Conservation (phyloP, 1,284 basidiomycete genomes). For the Cryptococcus jaspeensis region DNA sequence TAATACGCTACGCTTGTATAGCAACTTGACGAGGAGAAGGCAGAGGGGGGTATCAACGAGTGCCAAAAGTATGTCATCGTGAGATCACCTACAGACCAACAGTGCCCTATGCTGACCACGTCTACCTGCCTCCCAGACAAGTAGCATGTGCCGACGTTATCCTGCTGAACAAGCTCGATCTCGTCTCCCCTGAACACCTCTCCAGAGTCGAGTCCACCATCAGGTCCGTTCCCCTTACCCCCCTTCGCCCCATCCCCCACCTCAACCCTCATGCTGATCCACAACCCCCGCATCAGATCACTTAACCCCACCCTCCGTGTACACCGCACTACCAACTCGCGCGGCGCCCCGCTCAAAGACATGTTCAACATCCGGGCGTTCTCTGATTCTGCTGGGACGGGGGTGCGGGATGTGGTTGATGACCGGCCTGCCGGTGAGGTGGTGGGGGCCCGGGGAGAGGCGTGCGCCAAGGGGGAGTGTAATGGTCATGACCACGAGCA, state of each 20-base stretch:
- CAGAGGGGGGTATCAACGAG: constrained; percentile 67
- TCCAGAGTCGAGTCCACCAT: constrained; percentile 61
- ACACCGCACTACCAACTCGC: constrained; percentile 65
- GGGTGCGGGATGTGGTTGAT: background rate
- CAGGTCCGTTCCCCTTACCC: constrained; percentile 24
- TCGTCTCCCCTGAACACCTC: constrained; percentile 56
- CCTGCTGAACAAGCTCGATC: constrained; percentile 80
- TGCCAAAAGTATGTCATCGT: constrained; percentile 63
- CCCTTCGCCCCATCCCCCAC: background rate
- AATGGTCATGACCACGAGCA: constrained; percentile 49
- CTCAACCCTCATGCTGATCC: background rate
- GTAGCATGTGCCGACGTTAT: constrained; percentile 87
- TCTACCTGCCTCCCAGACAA: constrained; percentile 60
- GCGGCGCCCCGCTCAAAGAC: constrained; percentile 62
- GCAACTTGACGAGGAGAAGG: constrained; percentile 78
- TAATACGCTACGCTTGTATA: constrained; percentile 42
- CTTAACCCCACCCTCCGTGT: constrained; percentile 77
- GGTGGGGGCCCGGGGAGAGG: no score
- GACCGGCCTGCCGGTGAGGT: constrained; percentile 22
- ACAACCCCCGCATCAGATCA: constrained; percentile 39
- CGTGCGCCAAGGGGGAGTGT: constrained; percentile 1
- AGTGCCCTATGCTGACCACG: background rate
- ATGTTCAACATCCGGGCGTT: constrained; percentile 81
- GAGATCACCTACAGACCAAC: background rate
- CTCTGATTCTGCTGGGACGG: constrained; percentile 40